These are phyloP conservation scores for Puccinellia tenuiflora DNA, from an alignment of 176 grass and related monocot genomes.

Conservation along the genomic window DNA sequence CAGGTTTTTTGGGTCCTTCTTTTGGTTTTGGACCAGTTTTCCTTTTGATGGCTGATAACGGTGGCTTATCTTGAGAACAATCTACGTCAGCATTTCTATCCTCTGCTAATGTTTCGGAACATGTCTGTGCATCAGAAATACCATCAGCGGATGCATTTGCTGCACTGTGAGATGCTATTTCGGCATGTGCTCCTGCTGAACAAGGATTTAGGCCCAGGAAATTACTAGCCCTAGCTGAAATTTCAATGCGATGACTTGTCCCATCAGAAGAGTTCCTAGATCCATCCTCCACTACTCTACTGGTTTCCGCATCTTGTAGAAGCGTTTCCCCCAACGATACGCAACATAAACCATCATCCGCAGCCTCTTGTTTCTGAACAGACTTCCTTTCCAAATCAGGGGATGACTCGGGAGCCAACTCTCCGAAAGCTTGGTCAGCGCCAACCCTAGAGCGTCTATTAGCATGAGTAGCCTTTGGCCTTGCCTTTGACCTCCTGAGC, in stretches of 20 bases:
- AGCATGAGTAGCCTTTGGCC: constrained; percentile 16
- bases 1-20: constrained; percentile 34
- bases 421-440: constrained; percentile 2
- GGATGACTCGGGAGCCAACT: constrained; percentile 9
- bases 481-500: constrained; percentile 23
- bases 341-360: constrained; percentile 16
- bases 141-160: constrained; percentile 26
- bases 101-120: constrained; percentile 35
- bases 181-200: constrained; percentile 31
- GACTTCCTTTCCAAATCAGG: constrained; percentile 20
- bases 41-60: constrained; percentile 18
- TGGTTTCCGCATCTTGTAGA: constrained; percentile 23
- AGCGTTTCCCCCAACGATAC: constrained; percentile 25
- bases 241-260: constrained; percentile 19
- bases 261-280: constrained; percentile 30
- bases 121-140: constrained; percentile 42
- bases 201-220: constrained; percentile 29
- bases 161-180: constrained; percentile 22
- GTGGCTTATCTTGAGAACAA: constrained; percentile 29
- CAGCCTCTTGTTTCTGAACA: constrained; percentile 21
- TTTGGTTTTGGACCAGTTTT: constrained; percentile 40
- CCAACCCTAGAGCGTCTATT: constrained; percentile 9
- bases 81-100: constrained; percentile 26
- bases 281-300: constrained; percentile 24
- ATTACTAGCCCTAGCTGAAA: constrained; percentile 35